Evolutionary conservation across 495 filamentous ascomycete genomes (phyloP), one percentile per base, ranked within the genome.

Genomic region (Neurospora terricola): DNA sequence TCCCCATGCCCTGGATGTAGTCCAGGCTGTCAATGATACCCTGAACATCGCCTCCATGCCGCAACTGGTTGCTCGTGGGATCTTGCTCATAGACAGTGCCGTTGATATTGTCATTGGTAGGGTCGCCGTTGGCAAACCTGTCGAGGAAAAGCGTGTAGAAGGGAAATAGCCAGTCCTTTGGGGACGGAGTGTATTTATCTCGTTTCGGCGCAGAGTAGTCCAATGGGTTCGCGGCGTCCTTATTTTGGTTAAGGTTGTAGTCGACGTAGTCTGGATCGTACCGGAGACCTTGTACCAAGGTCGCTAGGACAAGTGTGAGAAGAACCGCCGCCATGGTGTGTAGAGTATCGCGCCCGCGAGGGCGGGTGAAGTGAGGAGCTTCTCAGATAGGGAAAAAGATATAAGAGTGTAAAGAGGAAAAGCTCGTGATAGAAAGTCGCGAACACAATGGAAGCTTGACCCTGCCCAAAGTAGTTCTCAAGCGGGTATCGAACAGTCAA

Each of bases 1-100:
- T 88, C 4, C 91, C 91, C 89, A 92, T 88, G 27, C 91, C 91
- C 73, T 92, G 90, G 62, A 93, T 77, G 77, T 93, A 93, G 76
- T 93, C 91, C 71, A 93, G 81, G 21, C 87, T 90, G 74, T 91
- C 88, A 62, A 90, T 77, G 40, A 93, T 73, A 8, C 91, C 91
- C 73, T 81, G 83, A 18, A 91, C 83, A 78, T 93, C 91, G 45
- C 91, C 91, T 27, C 91, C 91, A 82, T 91, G 88, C 16, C 91
- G 88, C 77, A 93, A 84, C 77, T 92, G 90, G 68, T 88, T 93
- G 38, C 86, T 87, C 66, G 83, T 84, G 27, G 88, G 75, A 78
- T 93, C 91, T 78, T 92, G 90, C 77, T 93, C 91, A 75, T 89
- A 93, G 3, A 86, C 75, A 0, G 90, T 92, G 4, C 87, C 89